phyloP scores from a whole-genome alignment of 2,329 filamentous ascomycete species.

The Colletotrichum cuscutae region DNA sequence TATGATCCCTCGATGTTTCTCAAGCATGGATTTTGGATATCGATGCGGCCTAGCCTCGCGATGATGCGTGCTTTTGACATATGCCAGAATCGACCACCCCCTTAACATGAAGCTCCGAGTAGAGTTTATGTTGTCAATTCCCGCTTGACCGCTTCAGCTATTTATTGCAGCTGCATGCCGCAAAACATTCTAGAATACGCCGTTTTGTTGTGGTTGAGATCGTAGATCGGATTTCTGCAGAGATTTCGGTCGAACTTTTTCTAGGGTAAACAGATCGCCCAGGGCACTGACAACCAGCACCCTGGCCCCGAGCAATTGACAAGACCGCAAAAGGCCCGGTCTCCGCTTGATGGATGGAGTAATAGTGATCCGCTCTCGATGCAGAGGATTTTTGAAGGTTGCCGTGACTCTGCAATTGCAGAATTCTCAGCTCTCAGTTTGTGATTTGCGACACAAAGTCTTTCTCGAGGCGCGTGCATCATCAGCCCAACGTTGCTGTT shows the following conservation, averaged over 20 bases:
- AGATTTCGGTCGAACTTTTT: constrained; percentile 26
- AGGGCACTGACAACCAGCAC: not conserved
- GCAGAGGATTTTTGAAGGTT: not conserved
- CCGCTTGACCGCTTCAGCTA: constrained; percentile 4
- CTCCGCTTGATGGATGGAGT: not conserved
- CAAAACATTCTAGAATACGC: not conserved
- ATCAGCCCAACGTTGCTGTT: not conserved
- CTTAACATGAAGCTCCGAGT: not conserved
- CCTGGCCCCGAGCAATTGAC: constrained; percentile 9
- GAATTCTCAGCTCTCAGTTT: not conserved
- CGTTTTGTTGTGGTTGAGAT: not conserved
- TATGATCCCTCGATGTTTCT: constrained; percentile 34
- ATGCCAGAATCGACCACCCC: constrained; percentile 29
- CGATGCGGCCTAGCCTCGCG: constrained; percentile 28
- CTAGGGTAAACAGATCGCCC: constrained; percentile 21
- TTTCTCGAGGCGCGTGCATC: not conserved
- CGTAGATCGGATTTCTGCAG: constrained; percentile 28
- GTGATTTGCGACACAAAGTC: not conserved
- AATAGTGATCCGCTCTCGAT: constrained; percentile 8
- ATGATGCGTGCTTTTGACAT: constrained; percentile 29
- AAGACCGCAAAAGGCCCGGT: constrained; percentile 30
- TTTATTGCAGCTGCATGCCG: not conserved
- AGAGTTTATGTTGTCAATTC: not conserved
- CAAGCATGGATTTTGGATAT: constrained; percentile 23
- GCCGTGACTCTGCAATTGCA: not conserved